Base-by-base conservation (phyloP, 768 basidiomycete species). In the Auricularia sp. region DNA sequence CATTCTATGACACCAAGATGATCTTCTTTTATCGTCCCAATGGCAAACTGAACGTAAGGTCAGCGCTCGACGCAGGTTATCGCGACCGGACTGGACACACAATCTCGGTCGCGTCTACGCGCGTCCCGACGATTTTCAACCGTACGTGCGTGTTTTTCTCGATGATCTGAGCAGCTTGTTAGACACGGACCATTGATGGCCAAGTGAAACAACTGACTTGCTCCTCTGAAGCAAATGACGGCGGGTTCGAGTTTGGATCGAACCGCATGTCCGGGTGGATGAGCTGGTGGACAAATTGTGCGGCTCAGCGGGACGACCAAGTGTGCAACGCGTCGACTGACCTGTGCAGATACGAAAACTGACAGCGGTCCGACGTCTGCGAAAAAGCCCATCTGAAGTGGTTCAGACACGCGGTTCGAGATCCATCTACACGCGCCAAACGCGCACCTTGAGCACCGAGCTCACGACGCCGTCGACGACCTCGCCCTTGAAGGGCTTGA, bases 401-500 rank as follows among this genome's bases (percentile, higher is more conserved):
- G 59, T n/a, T 61, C 7, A 58, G 47, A 65, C 35, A 51, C 16
- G 34, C 42, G 51, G 24, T 56, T 59, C 54, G 45, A 3, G 39
- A 68, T 14, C 36, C 1, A 16, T 39, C 36, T 5, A 14, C 1
- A 16, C 29, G 21, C 1, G 24, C 56, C 5, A 21, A 45, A 35
- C 5, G 64, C 86, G 71, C 69, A 94, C 96, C 83, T 97, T 97
- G 75, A 88, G 95, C 42, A 99, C 97, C 67, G 92, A 94, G 71
- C 88, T 89, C 18, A 99, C 96, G 3, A 94, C 88, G 0, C 94
- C 96, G 74, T 99, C 97, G 18, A 99, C 91, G 3, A 98, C 96
- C 74, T 99, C 96, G 10, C 94, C 95, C 75, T 98, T 97, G 83
- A 98, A 98, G n/a, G 97, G 97, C 76, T 98, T 95, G 84, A 97